phyloP scores from a whole-genome alignment of 345 rosid genomes.

The rapeseed (Brassica napus) region DNA sequence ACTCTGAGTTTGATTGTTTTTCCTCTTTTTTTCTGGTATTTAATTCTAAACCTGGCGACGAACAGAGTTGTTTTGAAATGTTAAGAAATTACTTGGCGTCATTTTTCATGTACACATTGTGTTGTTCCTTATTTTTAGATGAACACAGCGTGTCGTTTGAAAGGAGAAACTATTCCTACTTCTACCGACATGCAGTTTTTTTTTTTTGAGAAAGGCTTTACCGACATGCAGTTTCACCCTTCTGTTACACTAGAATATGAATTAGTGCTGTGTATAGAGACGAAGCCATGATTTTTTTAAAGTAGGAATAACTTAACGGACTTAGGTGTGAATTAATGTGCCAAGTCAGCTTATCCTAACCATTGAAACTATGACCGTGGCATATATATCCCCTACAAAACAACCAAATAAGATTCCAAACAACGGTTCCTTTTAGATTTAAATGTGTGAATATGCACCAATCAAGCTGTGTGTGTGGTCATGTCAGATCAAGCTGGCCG shows the following conservation, averaged over 20 bases:
- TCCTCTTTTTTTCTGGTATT: not conserved
- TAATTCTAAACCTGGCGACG: not conserved
- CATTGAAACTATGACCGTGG: not conserved
- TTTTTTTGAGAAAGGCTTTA: not conserved
- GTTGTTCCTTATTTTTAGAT: not conserved
- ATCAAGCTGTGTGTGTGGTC: not conserved
- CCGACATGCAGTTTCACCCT: not conserved
- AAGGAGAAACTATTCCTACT: not conserved
- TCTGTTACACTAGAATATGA: not conserved
- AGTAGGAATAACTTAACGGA: not conserved
- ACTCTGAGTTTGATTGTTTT: not conserved
- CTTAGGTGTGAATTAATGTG: not conserved
- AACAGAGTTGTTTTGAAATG: not conserved
- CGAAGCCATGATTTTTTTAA: not conserved
- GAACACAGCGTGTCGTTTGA: not conserved
- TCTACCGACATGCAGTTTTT: not conserved
- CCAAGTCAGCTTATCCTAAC: not conserved
- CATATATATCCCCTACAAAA: not conserved
- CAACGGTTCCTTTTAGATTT: not conserved
- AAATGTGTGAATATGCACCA: not conserved
- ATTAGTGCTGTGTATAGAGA: not conserved
- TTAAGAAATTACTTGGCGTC: not conserved
- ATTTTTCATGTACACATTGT: not conserved
- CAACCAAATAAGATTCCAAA: not conserved
- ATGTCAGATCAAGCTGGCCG: conserved; percentile 31